A percentile compares a stretch with the other conserved stretches of the same genome.
phyloP scores from a whole-genome alignment of 345 rosid genomes.

The Brassica cretica region DNA sequence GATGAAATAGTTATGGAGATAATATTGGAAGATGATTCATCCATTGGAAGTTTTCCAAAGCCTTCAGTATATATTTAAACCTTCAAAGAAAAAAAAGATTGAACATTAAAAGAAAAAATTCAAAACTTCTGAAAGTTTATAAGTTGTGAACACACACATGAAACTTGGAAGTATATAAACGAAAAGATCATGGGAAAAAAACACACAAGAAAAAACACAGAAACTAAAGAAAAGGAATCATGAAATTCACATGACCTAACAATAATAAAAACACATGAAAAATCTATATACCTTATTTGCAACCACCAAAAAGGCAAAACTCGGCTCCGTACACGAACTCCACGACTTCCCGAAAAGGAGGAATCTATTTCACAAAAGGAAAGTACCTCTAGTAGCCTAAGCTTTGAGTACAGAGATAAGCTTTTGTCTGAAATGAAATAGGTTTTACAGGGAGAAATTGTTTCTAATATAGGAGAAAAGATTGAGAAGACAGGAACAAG shows the following conservation, averaged over 20 bases:
- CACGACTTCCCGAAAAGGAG: constrained; percentile 2
- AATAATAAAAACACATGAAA: constrained; percentile 38
- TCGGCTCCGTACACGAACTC: constrained; percentile 26
- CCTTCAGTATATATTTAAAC: constrained; percentile 6
- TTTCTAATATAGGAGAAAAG: constrained; percentile 23
- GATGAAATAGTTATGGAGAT: constrained; percentile 41
- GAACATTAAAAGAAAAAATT: background rate
- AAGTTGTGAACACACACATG: constrained; percentile 27
- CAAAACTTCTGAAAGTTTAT: constrained; percentile 13
- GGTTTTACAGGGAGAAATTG: background rate
- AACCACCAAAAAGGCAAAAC: constrained; percentile 14
- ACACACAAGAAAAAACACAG: background rate
- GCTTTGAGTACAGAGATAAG: background rate
- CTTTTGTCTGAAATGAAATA: background rate
- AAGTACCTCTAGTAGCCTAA: background rate
- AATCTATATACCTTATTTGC: constrained; percentile 45
- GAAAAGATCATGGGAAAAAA: constrained; percentile 30
- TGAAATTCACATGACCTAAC: constrained; percentile 33
- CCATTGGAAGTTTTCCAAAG: constrained; percentile 43
- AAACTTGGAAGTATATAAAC: constrained; percentile 14
- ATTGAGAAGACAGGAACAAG: background rate
- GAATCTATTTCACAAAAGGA: background rate
- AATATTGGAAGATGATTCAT: constrained; percentile 49
- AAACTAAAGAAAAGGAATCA: constrained; percentile 8
- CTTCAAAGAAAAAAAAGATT: constrained; percentile 11